A percentile compares a stretch with the other conserved stretches of the same genome.
Evolutionary conservation across 148 eudicot species (phyloP).

Genomic region (Rhododendron williamsianum): DNA sequence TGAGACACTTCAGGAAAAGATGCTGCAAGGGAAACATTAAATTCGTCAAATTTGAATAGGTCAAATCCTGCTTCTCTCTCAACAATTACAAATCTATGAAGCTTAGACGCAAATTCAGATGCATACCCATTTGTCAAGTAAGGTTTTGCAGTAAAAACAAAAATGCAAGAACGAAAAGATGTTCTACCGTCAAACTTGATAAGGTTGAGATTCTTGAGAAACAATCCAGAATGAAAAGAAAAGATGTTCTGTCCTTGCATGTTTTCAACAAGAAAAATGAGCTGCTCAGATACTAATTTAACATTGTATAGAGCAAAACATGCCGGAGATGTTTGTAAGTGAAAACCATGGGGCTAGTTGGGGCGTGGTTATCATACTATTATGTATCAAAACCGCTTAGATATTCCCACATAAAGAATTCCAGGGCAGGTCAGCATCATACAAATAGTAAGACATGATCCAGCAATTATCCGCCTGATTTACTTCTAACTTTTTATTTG

Average conservation of each 20-base stretch:
- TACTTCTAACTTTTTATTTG: neutral
- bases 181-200: neutral
- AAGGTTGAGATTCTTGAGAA: neutral
- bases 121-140: neutral
- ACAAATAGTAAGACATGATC: neutral
- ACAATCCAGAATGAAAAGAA: neutral
- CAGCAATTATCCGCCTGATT: neutral
- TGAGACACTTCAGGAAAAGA: neutral
- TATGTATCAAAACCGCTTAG: neutral
- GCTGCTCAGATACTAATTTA: neutral
- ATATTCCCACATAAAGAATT: neutral
- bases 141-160: neutral
- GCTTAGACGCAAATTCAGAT: neutral
- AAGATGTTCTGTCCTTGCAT: neutral
- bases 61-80: neutral
- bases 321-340: neutral
- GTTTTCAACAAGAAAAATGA: neutral
- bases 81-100: neutral
- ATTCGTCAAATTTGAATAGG: neutral
- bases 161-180: neutral
- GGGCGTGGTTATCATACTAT: neutral
- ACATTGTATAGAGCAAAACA: neutral
- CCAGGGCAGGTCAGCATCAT: neutral
- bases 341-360: neutral
- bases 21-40: slow-evolving; percentile 1